Evolutionary conservation across 2,329 filamentous ascomycete species (phyloP).

Genomic region (Septoria linicola): DNA sequence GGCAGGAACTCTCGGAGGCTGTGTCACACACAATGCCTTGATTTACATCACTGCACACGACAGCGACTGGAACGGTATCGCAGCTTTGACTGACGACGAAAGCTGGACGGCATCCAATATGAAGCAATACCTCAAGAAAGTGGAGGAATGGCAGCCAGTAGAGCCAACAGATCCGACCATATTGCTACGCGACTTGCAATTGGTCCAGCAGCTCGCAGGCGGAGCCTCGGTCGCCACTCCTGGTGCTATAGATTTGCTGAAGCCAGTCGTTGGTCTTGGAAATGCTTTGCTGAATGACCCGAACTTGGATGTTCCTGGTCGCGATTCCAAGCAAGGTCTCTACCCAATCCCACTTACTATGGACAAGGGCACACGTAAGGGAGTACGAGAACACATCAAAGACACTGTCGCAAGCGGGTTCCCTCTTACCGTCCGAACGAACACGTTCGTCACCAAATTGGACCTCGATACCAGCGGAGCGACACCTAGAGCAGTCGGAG

Average conservation of each 20-base stretch:
- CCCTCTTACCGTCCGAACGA: conserved; percentile 57
- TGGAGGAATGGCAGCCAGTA: conserved; percentile 41
- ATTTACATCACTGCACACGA: conserved; percentile 58
- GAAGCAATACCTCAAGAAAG: conserved; percentile 54
- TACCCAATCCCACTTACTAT: conserved; percentile 61
- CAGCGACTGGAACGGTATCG: conserved; percentile 60
- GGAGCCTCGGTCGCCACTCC: conserved; percentile 27
- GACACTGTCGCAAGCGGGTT: conserved; percentile 51
- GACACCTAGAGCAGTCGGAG: conserved; percentile 47
- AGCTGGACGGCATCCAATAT: conserved; percentile 60
- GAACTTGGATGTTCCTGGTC: conserved; percentile 37
- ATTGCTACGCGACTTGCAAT: conserved; percentile 23
- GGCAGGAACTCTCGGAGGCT: conserved; percentile 49
- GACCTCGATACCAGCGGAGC: conserved; percentile 58
- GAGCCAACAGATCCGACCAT: conserved; percentile 28
- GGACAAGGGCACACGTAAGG: conserved; percentile 49
- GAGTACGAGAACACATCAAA: conserved; percentile 60
- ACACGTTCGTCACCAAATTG: conserved; percentile 65
- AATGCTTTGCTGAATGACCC: conserved; percentile 51
- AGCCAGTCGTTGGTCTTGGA: conserved; percentile 46
- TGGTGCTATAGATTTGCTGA: conserved; percentile 39
- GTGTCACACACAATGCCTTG: conserved; percentile 57
- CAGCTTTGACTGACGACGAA: conserved; percentile 57
- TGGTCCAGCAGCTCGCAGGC: conserved; percentile 26
- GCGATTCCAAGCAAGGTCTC: conserved; percentile 51